Conservation (phyloP, 2,329 filamentous ascomycete species). For the Penicillium sp. region DNA sequence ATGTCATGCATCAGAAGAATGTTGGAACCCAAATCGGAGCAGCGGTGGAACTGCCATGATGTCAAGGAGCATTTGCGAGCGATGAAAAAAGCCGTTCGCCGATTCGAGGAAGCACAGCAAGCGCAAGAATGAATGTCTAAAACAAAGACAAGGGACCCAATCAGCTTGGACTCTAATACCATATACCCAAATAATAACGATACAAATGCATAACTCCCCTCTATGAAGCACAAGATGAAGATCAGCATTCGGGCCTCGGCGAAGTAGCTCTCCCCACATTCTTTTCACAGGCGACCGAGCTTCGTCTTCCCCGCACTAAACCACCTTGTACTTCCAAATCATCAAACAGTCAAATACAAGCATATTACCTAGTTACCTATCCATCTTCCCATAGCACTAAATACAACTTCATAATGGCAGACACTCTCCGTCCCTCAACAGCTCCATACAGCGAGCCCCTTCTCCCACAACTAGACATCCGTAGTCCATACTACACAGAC, state of each 20-base stretch:
- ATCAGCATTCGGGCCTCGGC: constrained; percentile 22
- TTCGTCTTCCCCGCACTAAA: constrained; percentile 15
- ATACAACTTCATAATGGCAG: constrained; percentile 17
- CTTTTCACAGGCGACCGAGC: constrained; percentile 17
- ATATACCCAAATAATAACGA: constrained; percentile 17
- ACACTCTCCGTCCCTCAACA: constrained; percentile 25
- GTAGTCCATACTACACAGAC: constrained; percentile 60
- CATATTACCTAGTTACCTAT: background rate
- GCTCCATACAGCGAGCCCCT: constrained; percentile 44
- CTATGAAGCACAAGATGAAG: background rate
- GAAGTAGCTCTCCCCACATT: constrained; percentile 8
- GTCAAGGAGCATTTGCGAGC: constrained; percentile 37
- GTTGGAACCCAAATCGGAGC: constrained; percentile 39
- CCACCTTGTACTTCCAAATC: background rate
- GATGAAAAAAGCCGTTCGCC: constrained; percentile 27
- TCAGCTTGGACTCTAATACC: background rate
- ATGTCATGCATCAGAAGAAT: constrained; percentile 44
- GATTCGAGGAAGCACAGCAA: constrained; percentile 7
- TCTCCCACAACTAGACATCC: constrained; percentile 48
- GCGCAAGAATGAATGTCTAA: background rate
- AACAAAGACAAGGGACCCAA: background rate
- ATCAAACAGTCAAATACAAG: background rate
- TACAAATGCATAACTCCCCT: constrained; percentile 17
- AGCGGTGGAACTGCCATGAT: constrained; percentile 40
- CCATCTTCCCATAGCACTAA: background rate